Conservation (phyloP, 2,329 filamentous ascomycete genomes). For the Pseudopithomyces maydicus region DNA sequence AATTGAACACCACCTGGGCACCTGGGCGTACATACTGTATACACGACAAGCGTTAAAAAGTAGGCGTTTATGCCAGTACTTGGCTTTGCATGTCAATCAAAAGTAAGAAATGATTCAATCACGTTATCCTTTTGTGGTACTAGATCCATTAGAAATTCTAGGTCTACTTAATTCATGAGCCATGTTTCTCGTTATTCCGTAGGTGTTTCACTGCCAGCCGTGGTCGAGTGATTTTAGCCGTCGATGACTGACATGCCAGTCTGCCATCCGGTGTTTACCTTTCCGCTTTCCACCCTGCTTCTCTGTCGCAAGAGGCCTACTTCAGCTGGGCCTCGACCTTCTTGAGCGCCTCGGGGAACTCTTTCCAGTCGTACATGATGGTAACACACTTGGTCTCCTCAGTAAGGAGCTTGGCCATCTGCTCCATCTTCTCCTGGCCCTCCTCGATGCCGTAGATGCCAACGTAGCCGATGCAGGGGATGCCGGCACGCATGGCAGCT, state of each 20-base stretch:
- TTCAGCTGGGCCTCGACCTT: conserved; percentile 51
- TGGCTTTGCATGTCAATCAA: too few relatives aligned
- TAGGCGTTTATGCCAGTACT: too few relatives aligned
- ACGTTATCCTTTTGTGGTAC: background rate
- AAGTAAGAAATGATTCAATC: too few relatives aligned
- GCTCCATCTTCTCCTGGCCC: conserved; percentile 48
- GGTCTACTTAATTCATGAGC: background rate
- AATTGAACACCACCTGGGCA: background rate
- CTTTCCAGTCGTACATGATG: conserved; percentile 60
- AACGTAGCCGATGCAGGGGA: conserved; percentile 83
- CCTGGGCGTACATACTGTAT: too few relatives aligned
- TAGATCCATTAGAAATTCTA: background rate
- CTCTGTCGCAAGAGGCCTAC: conserved; percentile 11
- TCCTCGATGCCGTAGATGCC: conserved; percentile 62
- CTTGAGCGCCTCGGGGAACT: conserved; percentile 56
- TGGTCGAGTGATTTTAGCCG: background rate
- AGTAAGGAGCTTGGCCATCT: conserved; percentile 56
- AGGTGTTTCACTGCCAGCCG: background rate
- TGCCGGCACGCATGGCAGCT: conserved; percentile 76
- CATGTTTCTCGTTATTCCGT: conserved; percentile 5
- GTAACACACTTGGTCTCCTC: conserved; percentile 54
- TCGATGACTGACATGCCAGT: background rate
- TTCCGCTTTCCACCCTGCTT: background rate
- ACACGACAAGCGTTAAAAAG: too few relatives aligned
- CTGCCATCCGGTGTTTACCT: background rate